These are phyloP conservation scores for Fomitiporia mediterranea DNA, from an alignment of 1,284 basidiomycete genomes.

Conservation along the genomic window DNA sequence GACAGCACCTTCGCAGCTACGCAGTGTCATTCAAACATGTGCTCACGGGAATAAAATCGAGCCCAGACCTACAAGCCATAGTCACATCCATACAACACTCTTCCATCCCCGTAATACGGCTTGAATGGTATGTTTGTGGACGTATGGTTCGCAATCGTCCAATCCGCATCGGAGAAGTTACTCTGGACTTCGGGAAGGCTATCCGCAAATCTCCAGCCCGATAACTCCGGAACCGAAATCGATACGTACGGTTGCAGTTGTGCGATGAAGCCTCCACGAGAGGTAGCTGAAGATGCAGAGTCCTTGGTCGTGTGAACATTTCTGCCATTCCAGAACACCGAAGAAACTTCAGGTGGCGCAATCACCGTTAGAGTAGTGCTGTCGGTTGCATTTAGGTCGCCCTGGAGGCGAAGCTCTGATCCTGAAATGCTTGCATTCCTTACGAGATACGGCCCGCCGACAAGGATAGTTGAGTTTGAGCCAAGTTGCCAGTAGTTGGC, in stretches of 20 bases:
- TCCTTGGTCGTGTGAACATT: slow-evolving; percentile 29
- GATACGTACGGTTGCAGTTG: background rate
- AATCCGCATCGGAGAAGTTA: slow-evolving; percentile 54
- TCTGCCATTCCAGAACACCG: slow-evolving; percentile 68
- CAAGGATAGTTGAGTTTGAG: slow-evolving; percentile 44
- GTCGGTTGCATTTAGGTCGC: slow-evolving; percentile 42
- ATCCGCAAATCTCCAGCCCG: slow-evolving; percentile 61
- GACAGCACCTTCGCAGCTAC: slow-evolving; percentile 71
- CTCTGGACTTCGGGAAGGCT: slow-evolving; percentile 62
- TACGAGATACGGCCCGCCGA: slow-evolving; percentile 55
- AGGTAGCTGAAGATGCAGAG: slow-evolving; percentile 21
- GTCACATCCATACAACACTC: slow-evolving; percentile 74
- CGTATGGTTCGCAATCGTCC: slow-evolving; percentile 63
- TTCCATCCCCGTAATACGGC: slow-evolving; percentile 66
- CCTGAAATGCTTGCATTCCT: slow-evolving; percentile 41
- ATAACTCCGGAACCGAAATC: slow-evolving; percentile 29
- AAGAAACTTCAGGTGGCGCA: slow-evolving; percentile 42
- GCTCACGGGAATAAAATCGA: background rate
- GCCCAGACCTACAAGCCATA: slow-evolving; percentile 66
- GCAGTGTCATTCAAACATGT: background rate
- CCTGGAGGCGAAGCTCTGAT: slow-evolving; percentile 37
- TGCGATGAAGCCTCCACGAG: slow-evolving; percentile 23
- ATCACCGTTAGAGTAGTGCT: slow-evolving; percentile 44
- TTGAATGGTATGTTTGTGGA: slow-evolving; percentile 65
- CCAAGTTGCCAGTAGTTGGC: slow-evolving; percentile 46